Percentiles rank a stretch among this genome's conserved stretches.
These are phyloP conservation scores for Coccinonectria pachysandricola DNA, from an alignment of 2,329 filamentous ascomycete species.

Conservation along the genomic window DNA sequence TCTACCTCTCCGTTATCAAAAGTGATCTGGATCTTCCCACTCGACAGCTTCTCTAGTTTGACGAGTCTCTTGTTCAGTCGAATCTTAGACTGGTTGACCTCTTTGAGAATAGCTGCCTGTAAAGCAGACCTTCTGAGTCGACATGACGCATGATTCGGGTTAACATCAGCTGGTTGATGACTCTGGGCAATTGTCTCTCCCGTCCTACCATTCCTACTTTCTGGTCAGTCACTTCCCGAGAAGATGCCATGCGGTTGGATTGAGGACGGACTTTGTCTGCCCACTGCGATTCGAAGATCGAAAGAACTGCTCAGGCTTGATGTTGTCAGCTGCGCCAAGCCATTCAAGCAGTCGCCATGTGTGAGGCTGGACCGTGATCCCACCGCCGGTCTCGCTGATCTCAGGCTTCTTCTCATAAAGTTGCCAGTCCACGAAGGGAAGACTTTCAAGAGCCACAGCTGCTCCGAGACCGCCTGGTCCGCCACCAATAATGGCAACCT, in stretches of 20 bases:
- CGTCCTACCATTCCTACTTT: slow-evolving; percentile 21
- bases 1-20: slow-evolving; percentile 35
- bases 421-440: slow-evolving; percentile 21
- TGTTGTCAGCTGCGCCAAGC: slow-evolving; percentile 22
- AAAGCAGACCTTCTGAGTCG: slow-evolving; percentile 27
- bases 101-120: slow-evolving; percentile 36
- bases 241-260: accelerated
- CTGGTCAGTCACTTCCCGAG: neutral
- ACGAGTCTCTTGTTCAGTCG: slow-evolving; percentile 34
- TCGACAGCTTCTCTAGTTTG: slow-evolving; percentile 25
- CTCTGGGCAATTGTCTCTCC: slow-evolving; percentile 18
- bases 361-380: slow-evolving; percentile 25
- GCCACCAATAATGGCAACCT: slow-evolving; percentile 19
- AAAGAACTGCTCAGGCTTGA: slow-evolving; percentile 22
- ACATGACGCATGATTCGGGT: slow-evolving; percentile 17
- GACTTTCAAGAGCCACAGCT: slow-evolving; percentile 22
- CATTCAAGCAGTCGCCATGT: slow-evolving; percentile 26
- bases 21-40: slow-evolving; percentile 26
- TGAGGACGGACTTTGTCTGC: slow-evolving; percentile 8
- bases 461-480: slow-evolving; percentile 20
- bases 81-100: slow-evolving; percentile 33
- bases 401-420: slow-evolving; percentile 26
- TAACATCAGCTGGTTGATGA: slow-evolving; percentile 12
- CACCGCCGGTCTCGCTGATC: slow-evolving; percentile 27
- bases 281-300: slow-evolving; percentile 14